phyloP scores from a whole-genome alignment of 1,139 yeast genomes.

The Maudiozyma humilis region DNA sequence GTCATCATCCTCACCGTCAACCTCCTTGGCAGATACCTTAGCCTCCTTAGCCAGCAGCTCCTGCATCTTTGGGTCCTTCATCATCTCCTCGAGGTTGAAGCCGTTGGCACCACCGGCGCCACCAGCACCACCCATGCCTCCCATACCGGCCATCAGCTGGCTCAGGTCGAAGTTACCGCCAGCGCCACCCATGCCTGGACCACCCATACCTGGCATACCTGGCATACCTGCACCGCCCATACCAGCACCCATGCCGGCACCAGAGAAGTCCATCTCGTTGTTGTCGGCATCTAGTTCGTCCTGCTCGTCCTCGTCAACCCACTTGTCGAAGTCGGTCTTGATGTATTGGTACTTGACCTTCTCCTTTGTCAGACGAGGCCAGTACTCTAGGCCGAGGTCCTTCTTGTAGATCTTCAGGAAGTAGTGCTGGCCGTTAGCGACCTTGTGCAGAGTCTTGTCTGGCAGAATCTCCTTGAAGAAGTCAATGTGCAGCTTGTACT shows the following conservation, averaged over 20 bases:
- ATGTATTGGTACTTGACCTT: conserved; percentile 63
- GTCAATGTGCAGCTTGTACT: conserved; percentile 58
- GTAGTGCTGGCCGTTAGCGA: conserved; percentile 66
- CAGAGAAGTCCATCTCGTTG: conserved; percentile 30
- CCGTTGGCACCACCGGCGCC: conserved; percentile 33
- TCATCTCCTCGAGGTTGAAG: conserved; percentile 32
- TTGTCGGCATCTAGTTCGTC: conserved; percentile 46
- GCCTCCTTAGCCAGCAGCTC: conserved; percentile 4
- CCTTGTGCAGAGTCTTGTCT: conserved; percentile 49
- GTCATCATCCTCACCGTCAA: conserved; percentile 7
- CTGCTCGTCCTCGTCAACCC: conserved; percentile 96
- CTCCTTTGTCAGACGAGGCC: conserved; percentile 86
- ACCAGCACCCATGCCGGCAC: conserved; percentile 30
- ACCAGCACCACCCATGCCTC: conserved; percentile 33
- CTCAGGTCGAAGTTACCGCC: conserved; percentile 24
- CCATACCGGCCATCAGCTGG: conserved; percentile 26
- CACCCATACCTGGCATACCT: conserved; percentile 31
- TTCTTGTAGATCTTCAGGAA: conserved; percentile 58
- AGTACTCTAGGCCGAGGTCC: conserved; percentile 62
- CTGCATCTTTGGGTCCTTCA: conserved; percentile 19
- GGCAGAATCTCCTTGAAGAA: conserved; percentile 67
- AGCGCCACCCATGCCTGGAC: conserved; percentile 30
- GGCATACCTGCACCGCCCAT: conserved; percentile 31
- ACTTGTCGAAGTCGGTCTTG: conserved; percentile 91
- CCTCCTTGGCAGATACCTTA: conserved; percentile 5